Evolutionary conservation across 179 eudicot species (phyloP).

Genomic region (Beta macrorhiza): DNA sequence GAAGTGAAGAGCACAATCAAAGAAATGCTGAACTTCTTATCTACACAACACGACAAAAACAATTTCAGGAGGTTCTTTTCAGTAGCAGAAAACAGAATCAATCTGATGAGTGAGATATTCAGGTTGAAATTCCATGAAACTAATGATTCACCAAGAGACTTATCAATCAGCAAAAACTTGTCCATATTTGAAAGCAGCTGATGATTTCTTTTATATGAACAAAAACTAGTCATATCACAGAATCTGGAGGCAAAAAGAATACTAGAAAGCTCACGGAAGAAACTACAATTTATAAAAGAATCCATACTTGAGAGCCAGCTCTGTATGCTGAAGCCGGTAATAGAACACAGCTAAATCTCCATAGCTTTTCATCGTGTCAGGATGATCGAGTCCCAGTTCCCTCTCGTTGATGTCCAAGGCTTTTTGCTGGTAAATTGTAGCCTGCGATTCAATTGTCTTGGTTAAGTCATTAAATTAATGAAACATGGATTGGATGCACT

Average conservation of each 20-base stretch:
- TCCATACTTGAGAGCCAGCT: constrained; percentile 92
- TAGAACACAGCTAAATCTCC: constrained; percentile 99
- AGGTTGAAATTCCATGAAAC: constrained; percentile 1
- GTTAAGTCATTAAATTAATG: constrained; percentile 7
- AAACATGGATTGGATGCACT: not conserved
- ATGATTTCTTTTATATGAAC: not conserved
- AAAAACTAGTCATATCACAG: constrained; percentile 3
- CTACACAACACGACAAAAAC: not conserved
- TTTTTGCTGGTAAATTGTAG: constrained; percentile 98
- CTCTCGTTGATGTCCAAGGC: constrained; percentile 99
- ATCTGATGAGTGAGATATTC: not conserved
- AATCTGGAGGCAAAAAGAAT: not conserved
- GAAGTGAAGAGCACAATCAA: not conserved
- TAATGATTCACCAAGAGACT: constrained; percentile 2
- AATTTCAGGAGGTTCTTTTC: not conserved
- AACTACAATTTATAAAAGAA: no score
- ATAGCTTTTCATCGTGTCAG: constrained; percentile 99
- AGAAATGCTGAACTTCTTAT: not conserved
- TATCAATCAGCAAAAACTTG: constrained; percentile 1
- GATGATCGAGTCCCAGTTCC: constrained; percentile 98
- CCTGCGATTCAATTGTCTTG: constrained; percentile 48
- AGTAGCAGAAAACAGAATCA: not conserved
- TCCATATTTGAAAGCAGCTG: not conserved
- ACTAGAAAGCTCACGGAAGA: not conserved
- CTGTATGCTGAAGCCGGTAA: constrained; percentile 98